phyloP scores from a whole-genome alignment of 1,139 yeast species.

The Taiozyma sp. region DNA sequence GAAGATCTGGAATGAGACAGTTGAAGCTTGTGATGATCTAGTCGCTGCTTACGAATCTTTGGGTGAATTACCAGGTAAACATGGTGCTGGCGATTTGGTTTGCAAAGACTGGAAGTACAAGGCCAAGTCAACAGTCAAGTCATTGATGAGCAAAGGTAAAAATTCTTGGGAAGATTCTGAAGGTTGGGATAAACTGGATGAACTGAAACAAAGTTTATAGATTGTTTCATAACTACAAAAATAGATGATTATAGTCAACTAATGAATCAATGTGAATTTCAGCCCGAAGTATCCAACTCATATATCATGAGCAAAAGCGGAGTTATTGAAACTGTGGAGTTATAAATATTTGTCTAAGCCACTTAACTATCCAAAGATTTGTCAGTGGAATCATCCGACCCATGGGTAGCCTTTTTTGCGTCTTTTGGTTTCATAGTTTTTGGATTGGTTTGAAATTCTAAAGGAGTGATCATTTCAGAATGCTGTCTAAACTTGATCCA shows the following conservation, averaged over 20 bases:
- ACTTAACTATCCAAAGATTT: background rate
- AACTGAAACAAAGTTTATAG: constrained; percentile 35
- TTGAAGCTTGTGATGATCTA: constrained; percentile 73
- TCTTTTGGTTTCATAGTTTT: background rate
- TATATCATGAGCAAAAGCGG: background rate
- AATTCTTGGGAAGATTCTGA: constrained; percentile 74
- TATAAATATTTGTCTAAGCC: too few relatives aligned
- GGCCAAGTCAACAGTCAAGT: constrained; percentile 66
- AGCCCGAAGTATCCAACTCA: background rate
- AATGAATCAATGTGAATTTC: background rate
- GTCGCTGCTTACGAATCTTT: constrained; percentile 84
- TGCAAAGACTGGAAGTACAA: constrained; percentile 93
- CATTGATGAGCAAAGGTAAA: constrained; percentile 77
- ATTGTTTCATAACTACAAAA: background rate
- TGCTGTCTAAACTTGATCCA: constrained; percentile 10
- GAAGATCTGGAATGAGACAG: constrained; percentile 70
- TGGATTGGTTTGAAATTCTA: background rate
- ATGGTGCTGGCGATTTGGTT: constrained; percentile 78
- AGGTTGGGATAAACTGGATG: constrained; percentile 67
- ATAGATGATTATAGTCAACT: background rate
- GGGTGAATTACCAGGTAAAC: constrained; percentile 84
- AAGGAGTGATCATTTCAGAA: background rate
- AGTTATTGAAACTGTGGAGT: too few relatives aligned
- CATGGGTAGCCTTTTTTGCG: background rate
- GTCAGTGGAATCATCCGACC: background rate